Base-by-base conservation (phyloP, 2,329 filamentous ascomycete genomes). In the Aureobasidium leucospermi region DNA sequence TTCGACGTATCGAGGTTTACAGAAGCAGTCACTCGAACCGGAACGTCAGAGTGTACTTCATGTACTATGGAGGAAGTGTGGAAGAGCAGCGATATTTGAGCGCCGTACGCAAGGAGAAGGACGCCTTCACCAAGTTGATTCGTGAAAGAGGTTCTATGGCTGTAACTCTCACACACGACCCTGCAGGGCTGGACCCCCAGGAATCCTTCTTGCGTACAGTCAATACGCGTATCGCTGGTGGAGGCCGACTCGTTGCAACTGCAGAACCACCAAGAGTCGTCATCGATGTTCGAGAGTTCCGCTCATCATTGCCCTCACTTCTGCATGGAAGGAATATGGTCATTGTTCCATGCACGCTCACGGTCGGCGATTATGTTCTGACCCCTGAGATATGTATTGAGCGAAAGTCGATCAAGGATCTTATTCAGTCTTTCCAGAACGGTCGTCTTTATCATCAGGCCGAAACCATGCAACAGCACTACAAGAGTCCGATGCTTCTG, bases 191-290 rank as follows among this genome's bases (percentile, higher is more conserved):
- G 66, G 90, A 96, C 64, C 88, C 91, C 0, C 88, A 97, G 73
- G 92, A 97, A 70, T 84, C 87, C 28, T 97, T 99, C 73, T 81
- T 99, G 6, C 88, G 94, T 41, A 97, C 93, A 3, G 85, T 99
- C 72, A 99, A 97, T 75, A 99, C 94, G 6, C 85, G 94, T 61
- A 97, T 99, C 67, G 94, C 94, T 1, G 94, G 94, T 59, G 94
- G 94, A 51, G 94, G 94, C 8, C 85, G 89, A 46, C 79, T 97
- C 1, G 79, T 82, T 16, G 92, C 92, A 8, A 96, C 92, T 6
- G 87, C 90, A 5, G 83, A 92, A 64, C 92, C 91, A 23, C 93
- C 94, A 0, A 86, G 91, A 29, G 89, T 97, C 0, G 89, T 99
- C 2, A 91, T 97, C 43, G 94, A 99, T 67, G 90, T 97, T 32